Conservation (phyloP, 352 stramenopile species). For the Globisporangium paddicum region DNA sequence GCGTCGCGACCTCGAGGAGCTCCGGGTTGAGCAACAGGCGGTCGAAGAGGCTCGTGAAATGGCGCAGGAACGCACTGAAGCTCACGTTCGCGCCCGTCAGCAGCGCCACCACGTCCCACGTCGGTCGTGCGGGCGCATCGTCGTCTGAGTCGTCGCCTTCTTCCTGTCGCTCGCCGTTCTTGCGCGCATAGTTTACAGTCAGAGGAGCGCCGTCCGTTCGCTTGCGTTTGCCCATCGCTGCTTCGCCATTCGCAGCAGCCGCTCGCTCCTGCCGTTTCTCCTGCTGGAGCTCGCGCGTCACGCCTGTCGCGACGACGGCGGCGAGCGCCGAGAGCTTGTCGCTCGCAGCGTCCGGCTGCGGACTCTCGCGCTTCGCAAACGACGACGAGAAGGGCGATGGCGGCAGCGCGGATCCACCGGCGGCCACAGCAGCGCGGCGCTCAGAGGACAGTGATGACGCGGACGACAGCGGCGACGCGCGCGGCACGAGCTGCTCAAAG, state of each 20-base stretch:
- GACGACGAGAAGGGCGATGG: constrained; percentile 6
- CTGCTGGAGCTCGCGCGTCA: constrained; percentile 36
- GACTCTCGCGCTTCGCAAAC: constrained; percentile 7
- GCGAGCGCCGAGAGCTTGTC: constrained; percentile 38
- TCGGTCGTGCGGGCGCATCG: not conserved
- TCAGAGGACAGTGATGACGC: not conserved
- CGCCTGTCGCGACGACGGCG: constrained; percentile 36
- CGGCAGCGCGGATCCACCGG: not conserved
- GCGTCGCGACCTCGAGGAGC: constrained; percentile 58
- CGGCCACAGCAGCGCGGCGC: not conserved
- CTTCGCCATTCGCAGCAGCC: not conserved
- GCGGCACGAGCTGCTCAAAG: constrained; percentile 36
- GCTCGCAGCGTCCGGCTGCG: constrained; percentile 18
- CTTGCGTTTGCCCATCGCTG: constrained; percentile 4
- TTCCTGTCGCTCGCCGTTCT: not conserved
- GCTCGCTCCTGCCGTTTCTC: constrained; percentile 6
- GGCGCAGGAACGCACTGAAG: constrained; percentile 58
- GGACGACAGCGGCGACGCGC: constrained; percentile 1
- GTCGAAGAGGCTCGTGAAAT: constrained; percentile 78
- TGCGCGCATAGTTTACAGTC: not conserved
- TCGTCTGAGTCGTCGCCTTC: not conserved
- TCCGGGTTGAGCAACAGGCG: constrained; percentile 68
- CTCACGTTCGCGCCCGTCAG: constrained; percentile 49
- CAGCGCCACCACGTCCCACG: constrained; percentile 31
- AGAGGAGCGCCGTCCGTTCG: not conserved